Base-by-base conservation (phyloP, 2,329 filamentous ascomycete genomes). In the Chaetomiaceae sp. region DNA sequence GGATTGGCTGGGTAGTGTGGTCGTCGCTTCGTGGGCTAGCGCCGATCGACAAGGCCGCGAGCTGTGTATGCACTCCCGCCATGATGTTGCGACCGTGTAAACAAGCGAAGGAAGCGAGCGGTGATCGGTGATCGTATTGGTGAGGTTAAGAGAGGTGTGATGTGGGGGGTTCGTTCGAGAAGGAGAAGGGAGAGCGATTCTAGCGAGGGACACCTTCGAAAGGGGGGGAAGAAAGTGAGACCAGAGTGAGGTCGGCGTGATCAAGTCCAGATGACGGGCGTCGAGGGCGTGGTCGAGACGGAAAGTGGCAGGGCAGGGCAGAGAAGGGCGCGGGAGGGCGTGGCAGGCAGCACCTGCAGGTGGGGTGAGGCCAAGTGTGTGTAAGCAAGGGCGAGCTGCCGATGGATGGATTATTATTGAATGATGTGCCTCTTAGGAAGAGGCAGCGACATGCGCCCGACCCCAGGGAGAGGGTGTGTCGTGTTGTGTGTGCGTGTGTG, bases 121-220 rank as follows among this genome's bases (percentile, higher is more conserved):
- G 13, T 39, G 40, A 9, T 10, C n/a, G 8, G n/a, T 30, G 37
- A 35, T 38, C 27, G 38, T 39, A 37, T 30, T 38, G 23, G 17
- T n/a, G n/a, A n/a, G n/a, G n/a, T n/a, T n/a, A 14, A 33, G 16
- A 44, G 35, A 4, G 25, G 12, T 13, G 21, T 37, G 40, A 17
- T 50, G 25, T 17, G 10, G 27, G 16, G 37, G 25, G 12, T 27
- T 39, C 25, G 48, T 16, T 43, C 33, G 39, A 27, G 40, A 42
- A 25, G 8, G 14, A 37, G 43, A 55, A 53, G 50, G 52, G 47
- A 44, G n/a, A 20, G 34, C 21, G 27, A 12, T 35, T 48, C 6
- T 55, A 61, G 51, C 55, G 58, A 60, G 54, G 46, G 57, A 50
- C 49, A 55, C 50, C 56, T 55, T 61, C 49, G 30, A n/a, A n/a